A percentile compares a stretch with the other conserved stretches of the same genome.
Evolutionary conservation across 768 basidiomycete species (phyloP).

Genomic region (Tricholoma flavovirens): DNA sequence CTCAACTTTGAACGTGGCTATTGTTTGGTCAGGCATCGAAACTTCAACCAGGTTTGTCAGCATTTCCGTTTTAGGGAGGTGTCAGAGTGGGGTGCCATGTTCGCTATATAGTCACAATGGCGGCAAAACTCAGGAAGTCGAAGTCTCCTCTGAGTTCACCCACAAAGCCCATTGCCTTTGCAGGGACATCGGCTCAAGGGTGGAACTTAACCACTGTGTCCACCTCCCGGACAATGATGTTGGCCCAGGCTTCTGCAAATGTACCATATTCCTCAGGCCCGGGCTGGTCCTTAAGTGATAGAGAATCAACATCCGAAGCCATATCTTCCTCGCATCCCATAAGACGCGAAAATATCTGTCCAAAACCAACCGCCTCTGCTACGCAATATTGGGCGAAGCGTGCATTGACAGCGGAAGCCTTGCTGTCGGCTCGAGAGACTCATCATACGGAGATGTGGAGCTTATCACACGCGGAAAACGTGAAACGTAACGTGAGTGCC

Average conservation of each 20-base stretch:
- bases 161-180: background rate
- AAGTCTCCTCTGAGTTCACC: background rate
- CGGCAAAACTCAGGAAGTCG: background rate
- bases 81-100: no score
- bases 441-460: constrained; percentile 47
- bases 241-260: background rate
- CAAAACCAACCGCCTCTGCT: background rate
- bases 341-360: background rate
- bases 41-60: no score
- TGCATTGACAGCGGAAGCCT: constrained; percentile 58
- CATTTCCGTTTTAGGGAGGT: no score
- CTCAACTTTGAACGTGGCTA: no score
- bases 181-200: background rate
- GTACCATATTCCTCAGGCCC: no score
- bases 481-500: constrained; percentile 42
- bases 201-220: background rate
- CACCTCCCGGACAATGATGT: constrained; percentile 1
- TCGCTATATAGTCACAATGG: no score
- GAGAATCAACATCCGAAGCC: background rate
- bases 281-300: background rate
- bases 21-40: no score
- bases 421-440: constrained; percentile 41
- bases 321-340: background rate
- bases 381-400: constrained; percentile 66
- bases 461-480: constrained; percentile 35